phyloP scores from a whole-genome alignment of 78 protist species.

The Dictyostelium purpureum region DNA sequence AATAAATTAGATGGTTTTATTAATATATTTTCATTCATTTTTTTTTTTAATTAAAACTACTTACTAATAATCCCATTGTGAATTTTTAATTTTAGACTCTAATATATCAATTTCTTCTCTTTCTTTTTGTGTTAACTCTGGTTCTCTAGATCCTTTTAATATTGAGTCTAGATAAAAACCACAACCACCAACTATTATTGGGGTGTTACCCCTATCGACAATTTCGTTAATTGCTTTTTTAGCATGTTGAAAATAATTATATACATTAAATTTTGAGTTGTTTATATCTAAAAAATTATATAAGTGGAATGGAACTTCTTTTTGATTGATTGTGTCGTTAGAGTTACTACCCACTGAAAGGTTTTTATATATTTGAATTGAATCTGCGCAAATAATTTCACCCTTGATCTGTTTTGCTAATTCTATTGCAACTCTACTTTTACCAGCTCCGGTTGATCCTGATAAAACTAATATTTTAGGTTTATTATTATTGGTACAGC shows the following conservation, averaged over 20 bases:
- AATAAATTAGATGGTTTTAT: not conserved
- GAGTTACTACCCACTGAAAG: constrained; percentile 33
- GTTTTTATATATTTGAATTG: constrained; percentile 52
- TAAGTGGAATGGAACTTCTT: constrained; percentile 22
- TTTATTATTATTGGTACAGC: not conserved
- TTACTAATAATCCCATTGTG: constrained; percentile 38
- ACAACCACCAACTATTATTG: constrained; percentile 65
- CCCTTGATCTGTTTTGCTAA: constrained; percentile 44
- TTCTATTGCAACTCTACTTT: not conserved
- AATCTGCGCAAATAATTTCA: constrained; percentile 69
- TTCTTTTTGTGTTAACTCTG: not conserved
- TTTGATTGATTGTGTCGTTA: not conserved
- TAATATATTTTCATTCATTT: not conserved
- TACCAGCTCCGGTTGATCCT: constrained; percentile 63
- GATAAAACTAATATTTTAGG: constrained; percentile 23
- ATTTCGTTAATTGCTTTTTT: constrained; percentile 15
- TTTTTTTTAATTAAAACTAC: not conserved
- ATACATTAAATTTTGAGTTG: not conserved
- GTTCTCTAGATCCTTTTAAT: not conserved
- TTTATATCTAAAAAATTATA: constrained; percentile 5
- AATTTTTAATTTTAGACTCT: constrained; percentile 1
- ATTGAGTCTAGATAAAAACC: constrained; percentile 48
- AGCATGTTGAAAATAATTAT: not conserved
- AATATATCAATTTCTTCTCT: not conserved
- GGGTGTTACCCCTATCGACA: constrained; percentile 9